Conservation (phyloP, 208 protist genomes). For the Wallacemonas collosoma region DNA sequence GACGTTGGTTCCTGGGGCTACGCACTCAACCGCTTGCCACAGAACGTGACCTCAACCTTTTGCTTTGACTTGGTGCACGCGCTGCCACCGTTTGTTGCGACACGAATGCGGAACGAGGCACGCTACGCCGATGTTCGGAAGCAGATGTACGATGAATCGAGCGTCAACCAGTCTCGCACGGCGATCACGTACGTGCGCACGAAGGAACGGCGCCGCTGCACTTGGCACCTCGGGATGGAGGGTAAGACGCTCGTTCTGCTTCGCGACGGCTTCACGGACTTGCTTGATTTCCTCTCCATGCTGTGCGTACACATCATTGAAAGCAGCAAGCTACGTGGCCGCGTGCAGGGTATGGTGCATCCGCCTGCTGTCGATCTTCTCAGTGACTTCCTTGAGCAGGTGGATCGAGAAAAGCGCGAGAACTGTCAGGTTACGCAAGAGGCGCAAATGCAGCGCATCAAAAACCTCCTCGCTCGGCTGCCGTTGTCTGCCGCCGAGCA, state of each 20-base stretch:
- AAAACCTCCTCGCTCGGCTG: slow-evolving; percentile 60
- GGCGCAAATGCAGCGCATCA: slow-evolving; percentile 48
- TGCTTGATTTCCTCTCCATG: slow-evolving; percentile 90
- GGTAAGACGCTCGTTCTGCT: slow-evolving; percentile 87
- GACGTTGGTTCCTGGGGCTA: slow-evolving; percentile 90
- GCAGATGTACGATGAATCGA: slow-evolving; percentile 23
- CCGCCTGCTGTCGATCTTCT: slow-evolving; percentile 83
- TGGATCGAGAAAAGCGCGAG: slow-evolving; percentile 47
- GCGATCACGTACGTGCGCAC: slow-evolving; percentile 73
- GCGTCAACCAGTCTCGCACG: slow-evolving; percentile 33
- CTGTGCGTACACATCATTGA: slow-evolving; percentile 91
- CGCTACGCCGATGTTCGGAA: slow-evolving; percentile 68
- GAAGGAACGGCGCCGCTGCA: slow-evolving; percentile 85
- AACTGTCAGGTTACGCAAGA: slow-evolving; percentile 32
- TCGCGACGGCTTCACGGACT: slow-evolving; percentile 85
- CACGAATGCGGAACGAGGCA: slow-evolving; percentile 69
- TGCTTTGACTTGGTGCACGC: slow-evolving; percentile 82
- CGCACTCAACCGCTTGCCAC: slow-evolving; percentile 74
- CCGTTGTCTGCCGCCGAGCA: slow-evolving; percentile 69
- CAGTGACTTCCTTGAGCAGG: slow-evolving; percentile 64
- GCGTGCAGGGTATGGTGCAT: slow-evolving; percentile 83
- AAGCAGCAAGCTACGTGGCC: slow-evolving; percentile 85
- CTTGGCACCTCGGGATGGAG: slow-evolving; percentile 86
- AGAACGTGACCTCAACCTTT: slow-evolving; percentile 83
- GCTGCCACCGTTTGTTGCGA: slow-evolving; percentile 81